These are phyloP conservation scores for Fusarium transvaalense DNA, from an alignment of 2,329 filamentous ascomycete species.

Conservation along the genomic window DNA sequence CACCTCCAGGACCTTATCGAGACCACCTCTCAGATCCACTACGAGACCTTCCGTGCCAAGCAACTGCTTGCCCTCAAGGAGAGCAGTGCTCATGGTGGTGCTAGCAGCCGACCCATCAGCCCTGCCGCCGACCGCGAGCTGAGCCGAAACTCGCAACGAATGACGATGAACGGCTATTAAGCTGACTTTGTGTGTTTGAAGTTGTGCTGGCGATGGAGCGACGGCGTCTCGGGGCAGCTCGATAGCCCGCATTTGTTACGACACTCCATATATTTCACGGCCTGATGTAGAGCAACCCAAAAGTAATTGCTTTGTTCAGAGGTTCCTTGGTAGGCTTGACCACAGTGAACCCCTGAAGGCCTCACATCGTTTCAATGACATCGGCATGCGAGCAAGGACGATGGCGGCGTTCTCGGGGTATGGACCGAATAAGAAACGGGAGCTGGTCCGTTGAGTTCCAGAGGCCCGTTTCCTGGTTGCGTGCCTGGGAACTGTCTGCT, in stretches of 20 bases:
- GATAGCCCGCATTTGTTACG: constrained; percentile 49
- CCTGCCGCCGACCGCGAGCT: constrained; percentile 94
- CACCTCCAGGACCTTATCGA: constrained; percentile 99
- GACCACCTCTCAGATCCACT: constrained; percentile 99
- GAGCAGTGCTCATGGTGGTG: constrained; percentile 86
- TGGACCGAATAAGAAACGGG: background rate
- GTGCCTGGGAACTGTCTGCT: constrained; percentile 7
- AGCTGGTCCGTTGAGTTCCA: constrained; percentile 4
- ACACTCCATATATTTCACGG: constrained; percentile 50
- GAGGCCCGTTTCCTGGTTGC: constrained; percentile 24
- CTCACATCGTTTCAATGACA: constrained; percentile 39
- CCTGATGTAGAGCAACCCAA: constrained; percentile 49
- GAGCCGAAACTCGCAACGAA: constrained; percentile 95
- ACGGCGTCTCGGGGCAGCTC: constrained; percentile 52
- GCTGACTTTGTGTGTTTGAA: constrained; percentile 47
- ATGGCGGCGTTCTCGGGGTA: constrained; percentile 23
- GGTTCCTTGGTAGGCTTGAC: constrained; percentile 33
- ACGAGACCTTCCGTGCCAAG: constrained; percentile 99
- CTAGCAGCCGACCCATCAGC: constrained; percentile 89
- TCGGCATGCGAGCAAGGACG: constrained; percentile 43
- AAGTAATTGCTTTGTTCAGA: constrained; percentile 43
- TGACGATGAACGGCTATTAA: constrained; percentile 99
- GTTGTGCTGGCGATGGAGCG: constrained; percentile 51
- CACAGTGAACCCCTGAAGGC: constrained; percentile 33
- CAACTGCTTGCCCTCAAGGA: constrained; percentile 98